Conservation (phyloP, 2,329 filamentous ascomycete genomes). For the Xenosphaeropsis pyriputrescens region DNA sequence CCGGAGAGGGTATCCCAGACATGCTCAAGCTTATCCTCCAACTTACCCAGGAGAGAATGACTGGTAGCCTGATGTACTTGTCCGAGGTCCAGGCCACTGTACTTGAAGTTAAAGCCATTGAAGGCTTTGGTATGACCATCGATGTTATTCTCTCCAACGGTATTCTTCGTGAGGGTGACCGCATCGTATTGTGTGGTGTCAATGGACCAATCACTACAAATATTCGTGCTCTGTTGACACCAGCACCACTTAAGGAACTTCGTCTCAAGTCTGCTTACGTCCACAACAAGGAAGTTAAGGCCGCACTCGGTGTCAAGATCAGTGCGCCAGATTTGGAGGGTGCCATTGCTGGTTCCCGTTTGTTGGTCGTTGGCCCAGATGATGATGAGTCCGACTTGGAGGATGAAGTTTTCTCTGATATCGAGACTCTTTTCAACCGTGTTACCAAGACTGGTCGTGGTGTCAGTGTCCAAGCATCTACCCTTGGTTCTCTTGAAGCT, state of each 20-base stretch:
- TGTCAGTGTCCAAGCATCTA: constrained; percentile 95
- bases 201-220: constrained; percentile 93
- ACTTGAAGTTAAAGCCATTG: constrained; percentile 96
- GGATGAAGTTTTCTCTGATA: constrained; percentile 91
- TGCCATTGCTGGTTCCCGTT: constrained; percentile 87
- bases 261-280: constrained; percentile 94
- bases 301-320: constrained; percentile 96
- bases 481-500: constrained; percentile 90
- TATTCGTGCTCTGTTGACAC: constrained; percentile 85
- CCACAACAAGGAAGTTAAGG: constrained; percentile 99
- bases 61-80: constrained; percentile 92
- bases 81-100: constrained; percentile 96
- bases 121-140: constrained; percentile 97
- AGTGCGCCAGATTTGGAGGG: constrained; percentile 89
- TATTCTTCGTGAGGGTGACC: constrained; percentile 84
- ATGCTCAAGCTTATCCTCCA: constrained; percentile 92
- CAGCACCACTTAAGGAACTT: constrained; percentile 82
- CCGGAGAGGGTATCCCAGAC: constrained; percentile 97
- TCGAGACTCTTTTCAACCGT: constrained; percentile 79
- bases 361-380: constrained; percentile 86
- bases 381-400: constrained; percentile 95
- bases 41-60: constrained; percentile 95
- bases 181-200: constrained; percentile 90
- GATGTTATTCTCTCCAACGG: constrained; percentile 95
- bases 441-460: constrained; percentile 86